Conservation (phyloP, 352 stramenopile species). For the Phytopythium sindhum region DNA sequence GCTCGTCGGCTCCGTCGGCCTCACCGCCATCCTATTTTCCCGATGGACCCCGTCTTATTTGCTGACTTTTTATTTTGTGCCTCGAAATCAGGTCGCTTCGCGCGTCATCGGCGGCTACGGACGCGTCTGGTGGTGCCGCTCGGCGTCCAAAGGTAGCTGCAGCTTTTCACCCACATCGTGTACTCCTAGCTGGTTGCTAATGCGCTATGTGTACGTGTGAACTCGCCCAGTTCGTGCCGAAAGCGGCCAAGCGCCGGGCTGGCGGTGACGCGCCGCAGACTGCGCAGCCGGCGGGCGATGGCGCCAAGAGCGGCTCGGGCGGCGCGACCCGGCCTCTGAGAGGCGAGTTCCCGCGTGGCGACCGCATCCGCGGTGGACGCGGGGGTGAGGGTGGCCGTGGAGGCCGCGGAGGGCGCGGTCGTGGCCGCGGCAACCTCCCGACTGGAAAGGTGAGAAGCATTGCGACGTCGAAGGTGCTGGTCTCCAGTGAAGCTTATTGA, state of each 20-base stretch:
- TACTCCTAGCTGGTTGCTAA: neutral
- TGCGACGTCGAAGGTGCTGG: neutral
- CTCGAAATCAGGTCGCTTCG: conserved; percentile 45
- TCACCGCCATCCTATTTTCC: neutral
- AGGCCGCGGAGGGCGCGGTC: conserved; percentile 41
- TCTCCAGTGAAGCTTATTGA: neutral
- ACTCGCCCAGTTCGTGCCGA: conserved; percentile 62
- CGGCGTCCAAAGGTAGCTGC: conserved; percentile 48
- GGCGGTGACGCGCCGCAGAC: conserved; percentile 7
- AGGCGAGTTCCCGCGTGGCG: conserved; percentile 30
- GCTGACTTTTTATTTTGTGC: neutral
- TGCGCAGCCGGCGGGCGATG: conserved; percentile 18
- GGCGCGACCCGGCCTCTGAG: conserved; percentile 22
- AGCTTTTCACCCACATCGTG: neutral
- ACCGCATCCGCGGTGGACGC: conserved; percentile 37
- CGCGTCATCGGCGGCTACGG: conserved; percentile 27
- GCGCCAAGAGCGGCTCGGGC: conserved; percentile 21
- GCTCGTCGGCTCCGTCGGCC: neutral
- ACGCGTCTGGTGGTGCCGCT: conserved; percentile 13
- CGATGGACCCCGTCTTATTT: neutral
- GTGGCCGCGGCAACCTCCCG: conserved; percentile 49
- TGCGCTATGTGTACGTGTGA: neutral
- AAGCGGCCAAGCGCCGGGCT: conserved; percentile 52
- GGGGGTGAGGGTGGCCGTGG: conserved; percentile 20
- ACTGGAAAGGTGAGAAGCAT: conserved; percentile 37